phyloP scores from a whole-genome alignment of 352 stramenopile species.

The Globisporangium cystogenes region DNA sequence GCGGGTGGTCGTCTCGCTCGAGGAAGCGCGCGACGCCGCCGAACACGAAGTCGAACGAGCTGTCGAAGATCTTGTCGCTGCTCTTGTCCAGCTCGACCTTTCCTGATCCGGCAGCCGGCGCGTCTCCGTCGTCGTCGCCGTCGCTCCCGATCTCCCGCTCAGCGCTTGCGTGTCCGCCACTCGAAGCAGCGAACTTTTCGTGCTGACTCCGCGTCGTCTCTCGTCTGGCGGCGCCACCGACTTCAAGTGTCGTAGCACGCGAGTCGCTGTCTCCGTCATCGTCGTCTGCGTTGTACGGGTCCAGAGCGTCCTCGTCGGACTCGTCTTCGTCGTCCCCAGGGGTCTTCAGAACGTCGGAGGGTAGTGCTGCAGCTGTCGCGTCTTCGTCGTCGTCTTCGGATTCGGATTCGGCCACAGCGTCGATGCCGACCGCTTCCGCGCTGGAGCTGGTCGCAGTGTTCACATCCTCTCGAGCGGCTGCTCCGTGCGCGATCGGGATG shows the following conservation, averaged over 20 bases:
- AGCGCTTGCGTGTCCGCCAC: neutral
- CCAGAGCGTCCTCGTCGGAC: conserved; percentile 28
- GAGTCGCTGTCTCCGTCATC: neutral
- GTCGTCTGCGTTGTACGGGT: conserved; percentile 13
- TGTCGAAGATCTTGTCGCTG: conserved; percentile 31
- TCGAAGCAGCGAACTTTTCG: conserved; percentile 1
- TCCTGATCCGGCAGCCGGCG: neutral
- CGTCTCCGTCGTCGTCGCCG: neutral
- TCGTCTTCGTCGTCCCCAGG: conserved; percentile 16
- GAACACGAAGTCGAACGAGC: conserved; percentile 46
- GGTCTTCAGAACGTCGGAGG: neutral
- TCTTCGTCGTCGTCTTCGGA: conserved; percentile 18
- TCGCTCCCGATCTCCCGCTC: neutral
- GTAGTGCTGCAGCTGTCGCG: neutral
- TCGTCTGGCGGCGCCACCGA: neutral
- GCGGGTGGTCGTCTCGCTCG: conserved; percentile 55
- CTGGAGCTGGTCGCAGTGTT: neutral
- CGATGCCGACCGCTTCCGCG: neutral
- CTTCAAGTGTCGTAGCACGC: neutral
- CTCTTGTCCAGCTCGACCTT: conserved; percentile 13
- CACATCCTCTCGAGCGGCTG: neutral
- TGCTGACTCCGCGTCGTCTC: conserved; percentile 1
- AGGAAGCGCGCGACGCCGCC: conserved; percentile 58
- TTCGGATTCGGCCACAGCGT: conserved; percentile 1
- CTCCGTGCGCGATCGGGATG: neutral